These are phyloP conservation scores for Trichoderma sp. DNA, from an alignment of 2,329 filamentous ascomycete genomes.

Conservation along the genomic window DNA sequence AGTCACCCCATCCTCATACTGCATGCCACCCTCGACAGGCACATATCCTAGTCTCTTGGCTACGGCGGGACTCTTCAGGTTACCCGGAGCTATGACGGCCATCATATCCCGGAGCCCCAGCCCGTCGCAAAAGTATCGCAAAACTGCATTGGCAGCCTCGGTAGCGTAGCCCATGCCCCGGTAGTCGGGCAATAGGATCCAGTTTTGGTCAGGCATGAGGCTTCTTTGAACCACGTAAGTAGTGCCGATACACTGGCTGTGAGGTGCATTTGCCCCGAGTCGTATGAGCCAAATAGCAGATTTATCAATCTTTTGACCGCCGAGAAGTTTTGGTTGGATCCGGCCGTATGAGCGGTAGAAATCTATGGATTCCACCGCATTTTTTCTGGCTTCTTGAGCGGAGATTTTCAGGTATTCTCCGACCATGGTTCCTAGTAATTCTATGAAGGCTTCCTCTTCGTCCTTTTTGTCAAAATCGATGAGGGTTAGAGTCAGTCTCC, in stretches of 20 bases:
- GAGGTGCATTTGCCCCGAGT: not conserved
- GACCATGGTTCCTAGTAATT: not conserved
- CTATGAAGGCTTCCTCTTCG: not conserved
- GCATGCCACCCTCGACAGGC: not conserved
- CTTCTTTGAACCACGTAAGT: not conserved
- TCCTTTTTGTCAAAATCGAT: not conserved
- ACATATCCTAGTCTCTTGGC: not conserved
- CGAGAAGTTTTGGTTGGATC: not conserved
- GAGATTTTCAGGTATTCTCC: not conserved
- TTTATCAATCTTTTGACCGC: not conserved
- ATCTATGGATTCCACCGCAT: not conserved
- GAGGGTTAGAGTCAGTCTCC: not conserved
- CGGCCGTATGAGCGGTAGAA: not conserved
- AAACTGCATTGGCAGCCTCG: not conserved
- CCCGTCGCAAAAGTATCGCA: not conserved
- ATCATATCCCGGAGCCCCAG: not conserved
- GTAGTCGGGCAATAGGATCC: not conserved
- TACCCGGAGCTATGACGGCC: not conserved
- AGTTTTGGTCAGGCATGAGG: not conserved
- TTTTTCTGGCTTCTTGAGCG: not conserved
- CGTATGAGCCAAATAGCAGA: not conserved
- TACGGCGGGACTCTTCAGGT: not conserved
- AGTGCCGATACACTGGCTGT: not conserved
- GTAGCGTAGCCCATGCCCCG: not conserved
- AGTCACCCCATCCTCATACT: not conserved